Percentiles rank a stretch among this genome's conserved stretches.
Evolutionary conservation across 2,329 filamentous ascomycete genomes (phyloP).

Genomic region (Malbranchea cinnamomea): DNA sequence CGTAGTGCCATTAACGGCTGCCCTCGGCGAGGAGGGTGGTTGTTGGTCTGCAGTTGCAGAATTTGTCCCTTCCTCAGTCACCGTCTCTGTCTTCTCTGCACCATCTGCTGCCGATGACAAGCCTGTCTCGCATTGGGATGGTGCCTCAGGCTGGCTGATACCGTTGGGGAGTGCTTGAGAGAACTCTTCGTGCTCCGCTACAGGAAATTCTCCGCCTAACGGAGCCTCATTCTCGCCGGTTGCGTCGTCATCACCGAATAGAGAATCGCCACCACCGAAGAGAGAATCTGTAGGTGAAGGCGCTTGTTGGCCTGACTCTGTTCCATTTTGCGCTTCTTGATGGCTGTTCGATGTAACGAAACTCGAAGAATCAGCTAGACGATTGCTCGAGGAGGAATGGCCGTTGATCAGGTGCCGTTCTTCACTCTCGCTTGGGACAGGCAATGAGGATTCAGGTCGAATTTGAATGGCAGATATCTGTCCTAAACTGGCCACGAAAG

Average conservation of each 20-base stretch:
- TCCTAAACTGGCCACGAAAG: constrained; percentile 60
- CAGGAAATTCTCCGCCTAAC: constrained; percentile 49
- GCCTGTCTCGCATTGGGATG: constrained; percentile 1
- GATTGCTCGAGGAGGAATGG: constrained; percentile 66
- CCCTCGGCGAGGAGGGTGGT: constrained; percentile 5
- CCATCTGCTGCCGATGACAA: constrained; percentile 11
- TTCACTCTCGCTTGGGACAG: constrained; percentile 57
- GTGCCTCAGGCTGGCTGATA: constrained; percentile 37
- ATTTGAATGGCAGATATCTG: constrained; percentile 85
- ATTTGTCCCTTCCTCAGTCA: constrained; percentile 2
- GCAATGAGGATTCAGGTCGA: constrained; percentile 58
- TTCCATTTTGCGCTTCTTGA: constrained; percentile 21
- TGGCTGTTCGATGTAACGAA: constrained; percentile 24
- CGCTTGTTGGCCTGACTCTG: constrained; percentile 41
- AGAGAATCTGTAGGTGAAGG: constrained; percentile 62
- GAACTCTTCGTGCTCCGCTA: constrained; percentile 76
- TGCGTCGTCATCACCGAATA: constrained; percentile 72
- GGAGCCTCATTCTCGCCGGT: constrained; percentile 31
- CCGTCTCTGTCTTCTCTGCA: constrained; percentile 17
- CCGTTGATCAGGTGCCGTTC: constrained; percentile 41
- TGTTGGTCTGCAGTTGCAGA: constrained; percentile 3
- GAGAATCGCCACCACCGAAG: constrained; percentile 68
- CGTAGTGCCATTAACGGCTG: constrained; percentile 12
- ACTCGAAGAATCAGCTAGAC: constrained; percentile 37
- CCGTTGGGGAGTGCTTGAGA: constrained; percentile 56